Evolutionary conservation across 116 monocot species (phyloP).

Genomic region (Cymodocea nodosa): DNA sequence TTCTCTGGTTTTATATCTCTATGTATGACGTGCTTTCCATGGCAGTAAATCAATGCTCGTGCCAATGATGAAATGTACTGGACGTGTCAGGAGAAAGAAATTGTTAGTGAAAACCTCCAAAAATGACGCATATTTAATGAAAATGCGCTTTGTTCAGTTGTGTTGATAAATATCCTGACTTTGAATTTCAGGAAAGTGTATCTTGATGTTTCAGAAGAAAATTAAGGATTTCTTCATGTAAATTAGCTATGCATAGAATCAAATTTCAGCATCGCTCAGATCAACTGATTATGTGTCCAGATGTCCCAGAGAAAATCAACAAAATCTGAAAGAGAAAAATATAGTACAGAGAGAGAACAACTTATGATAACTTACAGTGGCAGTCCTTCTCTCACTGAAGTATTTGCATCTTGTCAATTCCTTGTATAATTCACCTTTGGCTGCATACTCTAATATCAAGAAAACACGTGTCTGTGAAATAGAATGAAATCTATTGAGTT

Average conservation of each 20-base stretch:
- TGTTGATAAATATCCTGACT: too few species aligned
- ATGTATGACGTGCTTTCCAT: slow-evolving; percentile 96
- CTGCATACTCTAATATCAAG: slow-evolving; percentile 72
- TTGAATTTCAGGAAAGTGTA: too few species aligned
- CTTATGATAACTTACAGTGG: slow-evolving; percentile 25
- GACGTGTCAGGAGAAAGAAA: neutral
- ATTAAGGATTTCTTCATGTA: too few species aligned
- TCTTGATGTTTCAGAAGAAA: too few species aligned
- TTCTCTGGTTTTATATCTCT: slow-evolving; percentile 99
- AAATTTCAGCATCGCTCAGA: too few species aligned
- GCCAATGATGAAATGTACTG: slow-evolving; percentile 67
- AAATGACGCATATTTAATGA: too few species aligned
- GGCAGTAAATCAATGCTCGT: slow-evolving; percentile 64
- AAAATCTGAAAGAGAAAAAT: neutral
- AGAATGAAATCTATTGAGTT: neutral
- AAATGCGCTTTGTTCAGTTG: too few species aligned
- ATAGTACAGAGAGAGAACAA: neutral
- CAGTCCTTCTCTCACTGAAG: slow-evolving; percentile 46
- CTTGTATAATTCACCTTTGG: slow-evolving; percentile 77
- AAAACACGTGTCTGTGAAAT: slow-evolving; percentile 56
- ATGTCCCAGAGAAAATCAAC: too few species aligned
- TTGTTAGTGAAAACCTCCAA: neutral
- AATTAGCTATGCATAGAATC: too few species aligned
- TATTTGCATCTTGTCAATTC: slow-evolving; percentile 66
- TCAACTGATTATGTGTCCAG: too few species aligned